These are phyloP conservation scores for Sanghuangporus weigelae DNA, from an alignment of 1,284 basidiomycete species.

Conservation along the genomic window DNA sequence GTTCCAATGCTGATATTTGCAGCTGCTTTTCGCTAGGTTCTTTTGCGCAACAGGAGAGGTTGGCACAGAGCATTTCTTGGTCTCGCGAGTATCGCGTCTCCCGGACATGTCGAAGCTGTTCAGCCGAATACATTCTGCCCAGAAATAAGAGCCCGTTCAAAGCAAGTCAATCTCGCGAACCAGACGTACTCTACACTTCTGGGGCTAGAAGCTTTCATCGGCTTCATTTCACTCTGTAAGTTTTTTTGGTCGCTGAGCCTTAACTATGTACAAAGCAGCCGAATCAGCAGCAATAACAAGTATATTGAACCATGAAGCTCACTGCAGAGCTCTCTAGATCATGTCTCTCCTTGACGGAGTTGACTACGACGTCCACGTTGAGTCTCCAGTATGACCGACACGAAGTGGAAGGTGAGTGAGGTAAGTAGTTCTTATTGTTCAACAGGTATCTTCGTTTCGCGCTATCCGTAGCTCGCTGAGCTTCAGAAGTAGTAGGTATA, in stretches of 20 bases:
- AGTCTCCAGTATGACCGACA: no score
- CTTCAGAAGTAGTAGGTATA: not conserved
- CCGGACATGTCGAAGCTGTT: constrained; percentile 20
- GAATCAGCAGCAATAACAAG: no score
- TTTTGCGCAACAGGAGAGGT: constrained; percentile 26
- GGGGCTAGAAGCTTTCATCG: not conserved
- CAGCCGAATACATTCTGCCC: not conserved
- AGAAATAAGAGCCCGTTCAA: not conserved
- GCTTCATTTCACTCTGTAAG: not conserved
- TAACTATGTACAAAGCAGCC: not conserved
- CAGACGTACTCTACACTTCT: not conserved
- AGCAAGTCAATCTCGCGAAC: not conserved
- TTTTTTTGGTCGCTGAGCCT: not conserved
- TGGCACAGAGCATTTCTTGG: constrained; percentile 33
- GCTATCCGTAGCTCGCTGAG: not conserved
- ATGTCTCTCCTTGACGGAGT: no score
- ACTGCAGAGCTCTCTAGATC: no score
- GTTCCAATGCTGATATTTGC: constrained; percentile 41
- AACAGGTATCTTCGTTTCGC: not conserved
- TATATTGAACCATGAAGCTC: no score
- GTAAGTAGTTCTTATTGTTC: not conserved
- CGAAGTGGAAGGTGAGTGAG: no score
- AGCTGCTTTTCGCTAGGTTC: constrained; percentile 36
- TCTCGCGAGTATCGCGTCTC: constrained; percentile 35
- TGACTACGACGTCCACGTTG: no score